These are phyloP conservation scores for Penicillium nucicola DNA, from an alignment of 495 filamentous ascomycete genomes.

Conservation along the genomic window DNA sequence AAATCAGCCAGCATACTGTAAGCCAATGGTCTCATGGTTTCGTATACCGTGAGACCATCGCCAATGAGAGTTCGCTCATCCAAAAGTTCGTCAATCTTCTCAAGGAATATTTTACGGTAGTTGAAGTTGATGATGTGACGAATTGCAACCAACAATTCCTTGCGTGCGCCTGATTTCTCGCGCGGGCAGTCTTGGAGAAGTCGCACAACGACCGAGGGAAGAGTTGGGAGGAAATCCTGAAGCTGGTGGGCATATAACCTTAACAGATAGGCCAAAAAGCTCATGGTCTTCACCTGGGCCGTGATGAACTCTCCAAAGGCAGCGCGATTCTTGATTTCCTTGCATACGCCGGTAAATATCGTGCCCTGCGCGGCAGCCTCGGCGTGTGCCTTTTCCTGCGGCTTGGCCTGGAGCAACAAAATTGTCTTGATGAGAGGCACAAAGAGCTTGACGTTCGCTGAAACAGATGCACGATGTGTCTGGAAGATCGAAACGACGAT, in stretches of 20 bases:
- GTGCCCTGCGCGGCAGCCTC: slow-evolving; percentile 71
- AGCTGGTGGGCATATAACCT: slow-evolving; percentile 84
- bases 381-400: slow-evolving; percentile 86
- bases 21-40: slow-evolving; percentile 90
- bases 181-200: slow-evolving; percentile 90
- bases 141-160: slow-evolving; percentile 94
- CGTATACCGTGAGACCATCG: slow-evolving; percentile 93
- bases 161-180: slow-evolving; percentile 88
- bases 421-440: slow-evolving; percentile 92
- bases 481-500: slow-evolving; percentile 99
- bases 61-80: slow-evolving; percentile 93
- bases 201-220: slow-evolving; percentile 89
- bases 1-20: slow-evolving; percentile 99
- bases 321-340: slow-evolving; percentile 87
- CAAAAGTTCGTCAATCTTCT: slow-evolving; percentile 90
- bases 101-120: slow-evolving; percentile 90
- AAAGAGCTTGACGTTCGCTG: slow-evolving; percentile 84
- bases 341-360: slow-evolving; percentile 90
- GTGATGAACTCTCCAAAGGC: slow-evolving; percentile 98
- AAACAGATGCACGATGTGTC: slow-evolving; percentile 74
- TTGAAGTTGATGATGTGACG: slow-evolving; percentile 99
- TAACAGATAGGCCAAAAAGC: slow-evolving; percentile 91
- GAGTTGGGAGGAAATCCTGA: slow-evolving; percentile 79
- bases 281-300: slow-evolving; percentile 99
- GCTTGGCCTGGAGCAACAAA: slow-evolving; percentile 82